Evolutionary conservation across 805 yeast species (phyloP), one percentile per base, ranked within the genome.

Genomic region (Candida incommunis): DNA sequence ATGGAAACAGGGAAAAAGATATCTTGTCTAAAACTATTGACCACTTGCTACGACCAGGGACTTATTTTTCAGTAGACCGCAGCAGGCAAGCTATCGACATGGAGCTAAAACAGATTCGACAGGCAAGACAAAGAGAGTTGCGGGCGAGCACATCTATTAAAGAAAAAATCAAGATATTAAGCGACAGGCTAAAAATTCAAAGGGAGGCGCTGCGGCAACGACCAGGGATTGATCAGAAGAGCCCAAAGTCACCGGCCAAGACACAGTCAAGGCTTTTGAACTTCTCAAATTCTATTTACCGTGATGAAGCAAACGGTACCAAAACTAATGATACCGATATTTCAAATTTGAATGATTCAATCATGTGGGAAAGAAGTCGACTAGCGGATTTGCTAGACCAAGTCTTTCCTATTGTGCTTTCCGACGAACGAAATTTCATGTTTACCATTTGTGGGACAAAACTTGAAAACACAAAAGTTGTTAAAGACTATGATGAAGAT

Each of bases 361-460:
- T 40, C 16, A 42, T 45, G 7, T 16, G 18, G 1, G 54, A 55
- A 29, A 59, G 51, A 29, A 48, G 56, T 18, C 50, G 68, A 20
- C 53, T 65, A 3, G 60, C 61, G 11, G 34, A 40, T 15, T 49
- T 49, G 22, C 47, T 65, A 35, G 51, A 51, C 35, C 49, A 47
- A 20, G 51, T 59, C 1, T 61, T 60, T 48, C 65, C 65, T 13
- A 59, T 61, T 26, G 62, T 57, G 41, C 54, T 60, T 2, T 48
- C 48, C 21, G 46, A 46, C 18, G 37, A 31, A 13, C 46, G 41
- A 5, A 46, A 51, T 27, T 54, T 56, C 44, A 57, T 51, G 40
- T 64, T 63, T 50, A 52, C 64, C 16, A 64, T 65, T n/a, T 53
- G 66, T 27, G 65, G 61, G 13, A 44, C 63, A 11, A 52, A 53